A percentile compares a stretch with the other conserved stretches of the same genome.
Evolutionary conservation across 345 rosid species (phyloP).

Genomic region (Reutealis trisperma): DNA sequence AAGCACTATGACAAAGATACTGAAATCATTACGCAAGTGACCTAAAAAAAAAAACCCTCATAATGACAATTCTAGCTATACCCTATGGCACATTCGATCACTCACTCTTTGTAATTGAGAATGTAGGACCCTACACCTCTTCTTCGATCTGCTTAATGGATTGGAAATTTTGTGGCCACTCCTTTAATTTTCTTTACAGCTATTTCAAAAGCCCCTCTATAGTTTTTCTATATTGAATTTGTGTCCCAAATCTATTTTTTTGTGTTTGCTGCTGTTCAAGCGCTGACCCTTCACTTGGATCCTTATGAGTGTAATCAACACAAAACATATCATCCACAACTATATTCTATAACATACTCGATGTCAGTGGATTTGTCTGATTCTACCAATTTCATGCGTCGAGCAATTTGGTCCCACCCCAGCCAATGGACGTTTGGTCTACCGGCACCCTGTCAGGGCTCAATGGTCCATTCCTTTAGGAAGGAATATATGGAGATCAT

Average conservation of each 20-base stretch:
- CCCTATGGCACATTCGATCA: background rate
- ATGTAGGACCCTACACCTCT: slow-evolving; percentile 13
- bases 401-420: background rate
- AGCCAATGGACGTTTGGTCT: background rate
- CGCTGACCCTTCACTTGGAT: slow-evolving; percentile 32
- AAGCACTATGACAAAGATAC: slow-evolving; percentile 27
- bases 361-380: background rate
- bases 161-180: slow-evolving; percentile 25
- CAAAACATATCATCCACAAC: background rate
- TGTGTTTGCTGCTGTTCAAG: slow-evolving; percentile 6
- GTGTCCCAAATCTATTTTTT: slow-evolving; percentile 9
- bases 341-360: background rate
- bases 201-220: slow-evolving; percentile 1
- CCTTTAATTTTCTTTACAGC: slow-evolving; percentile 21
- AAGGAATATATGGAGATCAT: background rate
- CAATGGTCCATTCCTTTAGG: background rate
- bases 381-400: background rate
- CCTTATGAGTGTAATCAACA: background rate
- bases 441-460: background rate
- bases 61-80: background rate
- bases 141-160: slow-evolving; percentile 14
- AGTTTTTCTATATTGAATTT: slow-evolving; percentile 9
- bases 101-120: slow-evolving; percentile 14
- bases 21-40: slow-evolving; percentile 30
- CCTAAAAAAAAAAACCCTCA: background rate